Evolutionary conservation across 192 early-diverging fungal species (phyloP), one percentile per base, ranked within the genome.

Genomic region (Allomyces macrogynus): DNA sequence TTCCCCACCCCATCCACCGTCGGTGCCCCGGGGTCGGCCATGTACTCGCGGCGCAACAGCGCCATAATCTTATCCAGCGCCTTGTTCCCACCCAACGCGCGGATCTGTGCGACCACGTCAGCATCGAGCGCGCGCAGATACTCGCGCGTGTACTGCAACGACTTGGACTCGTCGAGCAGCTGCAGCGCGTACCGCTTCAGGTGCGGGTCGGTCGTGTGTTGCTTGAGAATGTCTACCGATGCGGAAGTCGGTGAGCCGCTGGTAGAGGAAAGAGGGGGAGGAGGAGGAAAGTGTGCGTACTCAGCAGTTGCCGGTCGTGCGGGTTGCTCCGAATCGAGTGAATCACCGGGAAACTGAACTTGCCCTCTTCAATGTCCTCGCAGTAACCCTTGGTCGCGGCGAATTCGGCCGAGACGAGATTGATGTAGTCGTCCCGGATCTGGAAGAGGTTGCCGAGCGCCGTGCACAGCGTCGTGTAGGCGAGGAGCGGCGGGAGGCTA

Each of bases 361-460:
- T 99, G 71, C 96, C 96, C 77, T 99, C 96, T 0, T 92, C 94
- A 60, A 99, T 73, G 70, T 99, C 96, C 76, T 99, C 96, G 68
- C 93, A 95, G 71, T 88, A 99, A 23, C 96, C 96, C 74, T 99
- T 99, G 72, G 89, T 91, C 62, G 89, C 85, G 8, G 85, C 77
- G 69, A 95, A 99, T 81, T 82, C 78, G 23, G 76, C 77, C 11
- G 93, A 92, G 67, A 86, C 82, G 14, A 99, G 74, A 69, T 99
- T 99, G 71, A 97, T 81, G 63, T 91, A 97, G 67, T 99, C 96
- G 74, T 99, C 96, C 44, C 94, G 81, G 66, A 99, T 86, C 75
- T 99, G 96, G 70, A 92, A 99, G 64, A 93, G 91, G 60, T 91
- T 83, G 4, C 96, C 96, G 54, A 99, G 83, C 65, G 88, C 68